Evolutionary conservation across 2,329 filamentous ascomycete species (phyloP), one percentile per base, ranked within the genome.

Genomic region (Diaporthe helianthi): DNA sequence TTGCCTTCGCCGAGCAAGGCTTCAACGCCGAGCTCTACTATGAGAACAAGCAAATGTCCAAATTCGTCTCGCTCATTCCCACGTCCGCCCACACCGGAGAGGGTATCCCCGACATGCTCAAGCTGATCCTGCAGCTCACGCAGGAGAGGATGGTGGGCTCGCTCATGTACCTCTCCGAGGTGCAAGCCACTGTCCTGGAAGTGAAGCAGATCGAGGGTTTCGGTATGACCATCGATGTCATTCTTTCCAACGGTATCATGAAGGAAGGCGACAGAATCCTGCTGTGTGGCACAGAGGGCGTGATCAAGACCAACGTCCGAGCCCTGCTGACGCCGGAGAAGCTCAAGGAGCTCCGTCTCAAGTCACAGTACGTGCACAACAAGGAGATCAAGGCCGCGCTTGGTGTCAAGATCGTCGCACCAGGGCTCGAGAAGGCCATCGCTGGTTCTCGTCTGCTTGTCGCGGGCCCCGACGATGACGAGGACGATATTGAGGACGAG

Each of bases 131-230:
- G 61, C 90, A 92, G 76, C 87, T 99, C 69, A 97, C 94, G 1
- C 97, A 99, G 82, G 94, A 98, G 83, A 92, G 96, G 76, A 98
- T 99, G 93, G 95, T 96, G 54, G 93, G 92, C 75, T 93, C 94
- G 73, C 89, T 99, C 75, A 99, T 99, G 96, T 99, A 99, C 80
- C 88, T 99, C 69, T 96, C 94, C 38, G 96, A 99, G 82, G 93
- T 98, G 31, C 94, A 99, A 82, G 96, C 94, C 80, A 99, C 96
- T 9, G 95, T 99, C 61, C 90, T 99, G 51, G 96, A 99, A 84
- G 96, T 99, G 80, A 99, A 99, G 89, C 93, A 97, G 60, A 98
- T 99, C 72, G 96, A 99, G 81, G 97, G 96, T 82, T 94, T 99
- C 73, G 96, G 96, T 79, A 99, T 97, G 81, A 99, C 96, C 54